Percentiles rank a stretch among this genome's conserved stretches.
phyloP scores from a whole-genome alignment of 352 stramenopile species.

The Globisporangium polare region DNA sequence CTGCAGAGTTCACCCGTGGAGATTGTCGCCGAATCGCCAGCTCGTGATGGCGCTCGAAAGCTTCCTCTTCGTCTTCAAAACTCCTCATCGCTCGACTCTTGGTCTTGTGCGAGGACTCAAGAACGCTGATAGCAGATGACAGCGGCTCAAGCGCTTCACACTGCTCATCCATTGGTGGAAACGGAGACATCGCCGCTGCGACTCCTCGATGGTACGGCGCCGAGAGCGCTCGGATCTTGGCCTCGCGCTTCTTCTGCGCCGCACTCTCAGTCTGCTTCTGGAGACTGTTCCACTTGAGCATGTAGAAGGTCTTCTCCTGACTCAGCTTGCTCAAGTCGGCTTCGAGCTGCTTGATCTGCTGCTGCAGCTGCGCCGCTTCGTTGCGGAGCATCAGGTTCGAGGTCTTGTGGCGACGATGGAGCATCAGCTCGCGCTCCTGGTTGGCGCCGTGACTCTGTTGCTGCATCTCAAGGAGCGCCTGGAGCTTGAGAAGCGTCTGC shows the following conservation, averaged over 20 bases:
- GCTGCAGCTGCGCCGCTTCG: conserved; percentile 44
- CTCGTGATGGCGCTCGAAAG: conserved; percentile 29
- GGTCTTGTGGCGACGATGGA: conserved; percentile 33
- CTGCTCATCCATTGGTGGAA: not conserved
- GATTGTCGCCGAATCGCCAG: conserved; percentile 18
- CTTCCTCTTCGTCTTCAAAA: conserved; percentile 36
- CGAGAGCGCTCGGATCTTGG: conserved; percentile 47
- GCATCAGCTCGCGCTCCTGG: conserved; percentile 36
- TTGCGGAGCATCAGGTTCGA: conserved; percentile 30
- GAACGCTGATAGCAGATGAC: not conserved
- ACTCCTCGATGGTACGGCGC: conserved; percentile 25
- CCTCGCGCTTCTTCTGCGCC: conserved; percentile 37
- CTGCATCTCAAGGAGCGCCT: conserved; percentile 62
- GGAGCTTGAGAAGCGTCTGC: conserved; percentile 61
- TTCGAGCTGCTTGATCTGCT: conserved; percentile 47
- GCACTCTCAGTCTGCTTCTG: conserved; percentile 37
- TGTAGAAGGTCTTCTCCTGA: conserved; percentile 44
- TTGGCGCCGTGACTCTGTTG: conserved; percentile 35
- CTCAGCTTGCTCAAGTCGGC: conserved; percentile 38
- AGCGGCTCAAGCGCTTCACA: not conserved
- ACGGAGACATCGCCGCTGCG: conserved; percentile 1
- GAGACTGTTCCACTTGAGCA: conserved; percentile 39
- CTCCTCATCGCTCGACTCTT: not conserved
- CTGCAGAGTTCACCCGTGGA: not conserved
- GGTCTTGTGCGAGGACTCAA: not conserved